phyloP scores from a whole-genome alignment of 768 basidiomycete species.

The Leccinum longicurvipes region DNA sequence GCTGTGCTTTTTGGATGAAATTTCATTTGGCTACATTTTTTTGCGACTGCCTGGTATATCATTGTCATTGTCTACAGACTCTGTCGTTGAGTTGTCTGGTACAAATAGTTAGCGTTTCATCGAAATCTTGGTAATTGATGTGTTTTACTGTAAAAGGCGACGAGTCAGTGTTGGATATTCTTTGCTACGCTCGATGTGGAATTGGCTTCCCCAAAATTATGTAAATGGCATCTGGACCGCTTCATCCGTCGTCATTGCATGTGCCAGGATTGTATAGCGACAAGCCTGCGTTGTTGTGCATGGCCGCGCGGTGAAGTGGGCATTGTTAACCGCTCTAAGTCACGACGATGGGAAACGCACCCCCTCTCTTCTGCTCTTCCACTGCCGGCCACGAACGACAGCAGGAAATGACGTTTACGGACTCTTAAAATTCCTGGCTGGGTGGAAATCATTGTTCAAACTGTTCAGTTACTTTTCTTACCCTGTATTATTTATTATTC shows the following conservation, averaged over 20 bases:
- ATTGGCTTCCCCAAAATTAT: neutral
- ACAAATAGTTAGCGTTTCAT: neutral
- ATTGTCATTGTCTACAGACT: neutral
- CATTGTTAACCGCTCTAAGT: neutral
- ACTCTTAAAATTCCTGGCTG: conserved; percentile 12
- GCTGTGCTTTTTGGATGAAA: neutral
- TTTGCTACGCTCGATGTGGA: conserved; percentile 12
- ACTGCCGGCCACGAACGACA: neutral
- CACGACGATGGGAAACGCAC: conserved; percentile 6
- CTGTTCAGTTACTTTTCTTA: neutral
- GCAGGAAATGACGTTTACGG: neutral
- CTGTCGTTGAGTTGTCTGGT: neutral
- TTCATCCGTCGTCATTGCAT: neutral
- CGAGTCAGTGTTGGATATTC: neutral
- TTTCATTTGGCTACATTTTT: neutral
- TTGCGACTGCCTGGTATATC: neutral
- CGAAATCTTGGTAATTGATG: neutral
- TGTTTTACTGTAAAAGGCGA: neutral
- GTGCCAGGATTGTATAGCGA: neutral
- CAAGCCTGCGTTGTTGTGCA: too few relatives aligned
- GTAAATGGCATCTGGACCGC: neutral
- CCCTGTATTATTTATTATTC: neutral
- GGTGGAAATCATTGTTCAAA: conserved; percentile 17
- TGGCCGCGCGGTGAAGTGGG: neutral
- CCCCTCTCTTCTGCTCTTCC: neutral